Conservation (phyloP, 176 grass and related monocot genomes). For the Bolboschoenus planiculmis region DNA sequence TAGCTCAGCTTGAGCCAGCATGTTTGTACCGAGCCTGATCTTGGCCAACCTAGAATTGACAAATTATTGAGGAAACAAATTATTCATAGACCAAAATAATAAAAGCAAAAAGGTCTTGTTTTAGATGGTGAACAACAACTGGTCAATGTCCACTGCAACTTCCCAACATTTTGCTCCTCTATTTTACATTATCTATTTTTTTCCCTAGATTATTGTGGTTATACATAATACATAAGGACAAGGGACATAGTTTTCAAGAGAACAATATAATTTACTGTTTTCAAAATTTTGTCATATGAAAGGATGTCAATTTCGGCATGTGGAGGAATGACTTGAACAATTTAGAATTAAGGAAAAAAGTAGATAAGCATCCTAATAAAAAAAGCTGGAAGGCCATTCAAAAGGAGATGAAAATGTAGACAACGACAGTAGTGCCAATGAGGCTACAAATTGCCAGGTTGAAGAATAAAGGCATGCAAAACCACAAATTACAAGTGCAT, state of each 20-base stretch:
- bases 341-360: neutral
- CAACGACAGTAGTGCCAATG: neutral
- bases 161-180: neutral
- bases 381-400: neutral
- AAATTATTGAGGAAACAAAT: neutral
- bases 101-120: neutral
- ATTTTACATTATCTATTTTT: neutral
- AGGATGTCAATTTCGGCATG: neutral
- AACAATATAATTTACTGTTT: neutral
- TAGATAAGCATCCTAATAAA: neutral
- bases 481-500: neutral
- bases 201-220: neutral
- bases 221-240: neutral
- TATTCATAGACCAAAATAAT: neutral
- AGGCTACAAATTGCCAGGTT: neutral
- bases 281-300: neutral
- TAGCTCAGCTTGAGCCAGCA: constrained; percentile 64
- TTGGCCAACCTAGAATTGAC: constrained; percentile 38
- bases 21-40: constrained; percentile 68
- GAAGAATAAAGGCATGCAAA: neutral
- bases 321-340: neutral
- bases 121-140: neutral
- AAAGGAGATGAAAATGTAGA: neutral
- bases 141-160: neutral
- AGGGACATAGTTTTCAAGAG: neutral